Conservation (phyloP, 768 basidiomycete species). For the Russula lepida region DNA sequence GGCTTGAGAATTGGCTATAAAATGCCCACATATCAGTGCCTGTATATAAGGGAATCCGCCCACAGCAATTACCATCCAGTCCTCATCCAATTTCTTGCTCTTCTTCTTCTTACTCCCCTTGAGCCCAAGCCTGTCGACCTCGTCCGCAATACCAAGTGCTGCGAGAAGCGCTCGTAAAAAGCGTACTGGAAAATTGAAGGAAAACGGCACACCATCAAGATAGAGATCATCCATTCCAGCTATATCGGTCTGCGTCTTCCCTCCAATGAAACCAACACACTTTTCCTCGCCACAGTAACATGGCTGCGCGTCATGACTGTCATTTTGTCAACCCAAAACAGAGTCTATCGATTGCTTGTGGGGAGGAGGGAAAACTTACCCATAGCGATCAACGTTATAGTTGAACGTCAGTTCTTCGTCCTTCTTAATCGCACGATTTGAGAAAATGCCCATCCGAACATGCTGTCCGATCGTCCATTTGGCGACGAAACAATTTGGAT, state of each 20-base stretch:
- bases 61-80: conserved; percentile 59
- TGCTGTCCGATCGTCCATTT: conserved; percentile 91
- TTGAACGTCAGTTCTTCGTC: conserved; percentile 96
- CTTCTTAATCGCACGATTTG: conserved; percentile 67
- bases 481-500: conserved; percentile 94
- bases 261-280: conserved; percentile 93
- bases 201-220: conserved; percentile 59
- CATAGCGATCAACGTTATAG: conserved; percentile 99
- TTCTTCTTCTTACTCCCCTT: conserved; percentile 89
- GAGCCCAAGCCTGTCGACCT: conserved; percentile 70
- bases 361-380: conserved; percentile 45
- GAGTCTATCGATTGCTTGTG: neutral
- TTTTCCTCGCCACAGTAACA: conserved; percentile 96
- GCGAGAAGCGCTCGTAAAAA: conserved; percentile 8
- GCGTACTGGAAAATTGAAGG: neutral
- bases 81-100: conserved; percentile 88
- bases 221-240: conserved; percentile 91
- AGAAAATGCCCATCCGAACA: conserved; percentile 96
- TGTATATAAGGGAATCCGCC: neutral
- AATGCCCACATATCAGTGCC: neutral
- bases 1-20: conserved; percentile 68
- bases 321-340: neutral
- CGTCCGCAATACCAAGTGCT: conserved; percentile 93
- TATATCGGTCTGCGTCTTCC: conserved; percentile 96
- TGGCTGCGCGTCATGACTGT: conserved; percentile 84